Conservation (phyloP, 106 monocot genomes). For the Allium sativum region DNA sequence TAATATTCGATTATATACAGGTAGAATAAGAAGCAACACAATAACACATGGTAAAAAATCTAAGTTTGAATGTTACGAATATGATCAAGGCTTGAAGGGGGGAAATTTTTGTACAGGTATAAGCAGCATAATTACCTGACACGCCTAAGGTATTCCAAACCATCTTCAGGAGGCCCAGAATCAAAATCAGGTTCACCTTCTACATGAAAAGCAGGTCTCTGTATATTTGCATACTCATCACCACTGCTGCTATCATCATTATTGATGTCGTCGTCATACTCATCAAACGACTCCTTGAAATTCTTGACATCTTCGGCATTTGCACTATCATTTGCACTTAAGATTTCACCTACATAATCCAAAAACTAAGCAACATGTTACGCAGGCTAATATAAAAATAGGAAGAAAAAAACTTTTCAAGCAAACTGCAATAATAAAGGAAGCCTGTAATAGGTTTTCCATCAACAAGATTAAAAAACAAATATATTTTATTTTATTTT, state of each 20-base stretch:
- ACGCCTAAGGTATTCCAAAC: slow-evolving; percentile 84
- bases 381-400: not conserved
- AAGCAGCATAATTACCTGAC: slow-evolving; percentile 50
- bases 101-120: too few species aligned
- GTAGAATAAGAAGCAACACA: too few species aligned
- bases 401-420: not conserved
- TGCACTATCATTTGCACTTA: not conserved
- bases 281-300: slow-evolving; percentile 13
- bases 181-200: slow-evolving; percentile 97
- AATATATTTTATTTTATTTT: too few species aligned
- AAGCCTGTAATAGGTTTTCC: too few species aligned
- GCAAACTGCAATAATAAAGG: too few species aligned
- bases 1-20: too few species aligned
- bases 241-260: slow-evolving; percentile 49
- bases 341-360: slow-evolving; percentile 16
- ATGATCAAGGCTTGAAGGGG: too few species aligned
- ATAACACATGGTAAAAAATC: too few species aligned
- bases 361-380: not conserved
- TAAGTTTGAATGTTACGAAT: too few species aligned
- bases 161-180: slow-evolving; percentile 89
- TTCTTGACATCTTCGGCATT: not conserved
- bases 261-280: slow-evolving; percentile 21
- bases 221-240: slow-evolving; percentile 57
- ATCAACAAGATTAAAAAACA: too few species aligned
- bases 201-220: slow-evolving; percentile 67